Base-by-base conservation (phyloP, 2,329 filamentous ascomycete genomes). In the Huntiella abstrusa region DNA sequence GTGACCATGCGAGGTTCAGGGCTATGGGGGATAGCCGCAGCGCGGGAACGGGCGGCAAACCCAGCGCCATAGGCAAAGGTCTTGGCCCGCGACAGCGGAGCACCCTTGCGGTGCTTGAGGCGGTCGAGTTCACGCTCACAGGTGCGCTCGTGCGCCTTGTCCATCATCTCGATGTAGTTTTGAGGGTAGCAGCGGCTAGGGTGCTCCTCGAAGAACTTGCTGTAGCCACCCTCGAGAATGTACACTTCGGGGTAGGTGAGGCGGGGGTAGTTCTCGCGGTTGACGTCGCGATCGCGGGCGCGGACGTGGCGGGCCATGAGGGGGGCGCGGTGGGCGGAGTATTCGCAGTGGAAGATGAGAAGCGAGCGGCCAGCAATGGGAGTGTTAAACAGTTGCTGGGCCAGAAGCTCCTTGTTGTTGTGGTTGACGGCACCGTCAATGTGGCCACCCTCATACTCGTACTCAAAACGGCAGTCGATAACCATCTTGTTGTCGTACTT, bases 161-260 rank as follows among this genome's bases (percentile, higher is more conserved):
- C 84, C 53, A 79, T 82, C 91, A 98, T 98, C 62, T 91, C 86
- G 49, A 98, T 84, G 58, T 98, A 98, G 58, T 88, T 86, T 56
- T 93, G 87, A 16, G 91, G 91, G 55, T 79, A 91, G 68, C 91
- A 98, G 51, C 87, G 77, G 41, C 71, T 65, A 45, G 78, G 77
- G 60, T 94, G 77, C 52, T 83, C 70, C 17, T 73, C 67, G 60
- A 88, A 98, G 68, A 98, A 98, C 22, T 77, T 77, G 61, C 86
- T 94, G 66, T 98, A 98, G 38, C 91, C 91, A 51, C 91, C 91
- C 53, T 96, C 86, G 36, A 98, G 70, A 55, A 98, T 94, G 62
- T 98, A 98, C 53, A 96, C 78, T 60, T 98, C 91, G 2, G 91
- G 91, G 57, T 93, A 98, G n/a, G 80, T 86, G 51, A 98, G 75